phyloP scores from a whole-genome alignment of 208 protist species.

The Wallacemonas sp. region DNA sequence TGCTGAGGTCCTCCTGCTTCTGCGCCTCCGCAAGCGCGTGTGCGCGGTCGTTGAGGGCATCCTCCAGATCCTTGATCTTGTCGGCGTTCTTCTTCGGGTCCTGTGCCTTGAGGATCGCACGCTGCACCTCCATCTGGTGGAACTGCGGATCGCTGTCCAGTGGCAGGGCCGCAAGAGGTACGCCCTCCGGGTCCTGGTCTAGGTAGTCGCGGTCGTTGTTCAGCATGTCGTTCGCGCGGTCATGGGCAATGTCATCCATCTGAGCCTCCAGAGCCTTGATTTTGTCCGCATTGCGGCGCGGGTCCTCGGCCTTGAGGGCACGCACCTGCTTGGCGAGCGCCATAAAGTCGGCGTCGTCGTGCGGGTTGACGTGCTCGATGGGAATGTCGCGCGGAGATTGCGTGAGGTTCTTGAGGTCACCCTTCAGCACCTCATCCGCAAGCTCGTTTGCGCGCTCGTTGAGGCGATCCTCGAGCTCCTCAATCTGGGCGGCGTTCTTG shows the following conservation, averaged over 20 bases:
- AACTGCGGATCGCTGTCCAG: conserved; percentile 55
- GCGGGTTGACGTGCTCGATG: conserved; percentile 47
- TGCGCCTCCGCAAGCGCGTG: conserved; percentile 57
- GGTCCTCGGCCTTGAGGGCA: conserved; percentile 51
- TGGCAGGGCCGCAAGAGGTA: conserved; percentile 45
- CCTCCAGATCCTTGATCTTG: conserved; percentile 61
- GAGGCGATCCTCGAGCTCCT: conserved; percentile 59
- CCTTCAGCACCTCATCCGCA: conserved; percentile 52
- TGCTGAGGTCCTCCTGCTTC: conserved; percentile 54
- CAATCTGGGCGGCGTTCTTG: conserved; percentile 52
- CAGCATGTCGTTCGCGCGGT: conserved; percentile 46
- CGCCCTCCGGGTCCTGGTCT: conserved; percentile 60
- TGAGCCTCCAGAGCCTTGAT: conserved; percentile 45
- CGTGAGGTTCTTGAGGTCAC: conserved; percentile 56
- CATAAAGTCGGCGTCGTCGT: conserved; percentile 62
- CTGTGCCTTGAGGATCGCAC: conserved; percentile 53
- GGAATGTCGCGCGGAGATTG: conserved; percentile 45
- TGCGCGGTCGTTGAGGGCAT: conserved; percentile 65
- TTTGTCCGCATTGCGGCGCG: conserved; percentile 44
- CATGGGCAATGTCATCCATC: conserved; percentile 55
- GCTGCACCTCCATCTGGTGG: conserved; percentile 60
- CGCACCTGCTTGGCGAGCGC: conserved; percentile 51
- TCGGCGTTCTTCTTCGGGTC: conserved; percentile 48
- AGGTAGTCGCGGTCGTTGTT: conserved; percentile 62
- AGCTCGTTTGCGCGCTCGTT: conserved; percentile 62